Evolutionary conservation across 2,329 filamentous ascomycete genomes (phyloP).

Genomic region (Fusarium scirpi): DNA sequence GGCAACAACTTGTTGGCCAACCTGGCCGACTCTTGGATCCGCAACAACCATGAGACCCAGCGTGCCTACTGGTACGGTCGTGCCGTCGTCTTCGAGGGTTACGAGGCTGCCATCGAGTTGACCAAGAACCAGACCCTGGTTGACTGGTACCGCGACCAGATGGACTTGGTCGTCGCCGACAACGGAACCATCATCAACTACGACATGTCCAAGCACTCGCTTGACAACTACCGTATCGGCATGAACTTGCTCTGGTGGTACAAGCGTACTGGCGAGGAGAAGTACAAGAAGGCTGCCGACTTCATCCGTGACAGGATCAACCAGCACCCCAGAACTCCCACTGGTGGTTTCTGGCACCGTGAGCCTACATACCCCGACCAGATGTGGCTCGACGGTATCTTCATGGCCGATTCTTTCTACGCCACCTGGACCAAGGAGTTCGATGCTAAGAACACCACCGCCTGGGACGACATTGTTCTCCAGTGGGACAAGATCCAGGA

Average conservation of each 20-base stretch:
- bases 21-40: conserved; percentile 40
- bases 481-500: conserved; percentile 61
- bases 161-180: conserved; percentile 57
- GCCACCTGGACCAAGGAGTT: conserved; percentile 56
- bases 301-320: conserved; percentile 60
- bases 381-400: conserved; percentile 65
- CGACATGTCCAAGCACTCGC: conserved; percentile 60
- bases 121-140: conserved; percentile 58
- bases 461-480: conserved; percentile 58
- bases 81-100: conserved; percentile 38
- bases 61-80: conserved; percentile 41
- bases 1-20: conserved; percentile 32
- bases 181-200: conserved; percentile 61
- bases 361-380: conserved; percentile 61
- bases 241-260: conserved; percentile 65
- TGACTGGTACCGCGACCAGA: conserved; percentile 58
- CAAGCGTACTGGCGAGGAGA: conserved; percentile 58
- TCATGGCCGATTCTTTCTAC: conserved; percentile 62
- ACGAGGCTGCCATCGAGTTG: conserved; percentile 51
- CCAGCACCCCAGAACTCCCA: conserved; percentile 61
- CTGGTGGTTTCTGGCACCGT: conserved; percentile 67
- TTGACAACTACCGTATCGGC: conserved; percentile 66
- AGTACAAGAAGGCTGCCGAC: conserved; percentile 62
- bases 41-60: conserved; percentile 39
- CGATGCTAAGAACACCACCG: conserved; percentile 53